Evolutionary conservation across 192 early-diverging fungal species (phyloP).

Genomic region (Entomortierella lignicola): DNA sequence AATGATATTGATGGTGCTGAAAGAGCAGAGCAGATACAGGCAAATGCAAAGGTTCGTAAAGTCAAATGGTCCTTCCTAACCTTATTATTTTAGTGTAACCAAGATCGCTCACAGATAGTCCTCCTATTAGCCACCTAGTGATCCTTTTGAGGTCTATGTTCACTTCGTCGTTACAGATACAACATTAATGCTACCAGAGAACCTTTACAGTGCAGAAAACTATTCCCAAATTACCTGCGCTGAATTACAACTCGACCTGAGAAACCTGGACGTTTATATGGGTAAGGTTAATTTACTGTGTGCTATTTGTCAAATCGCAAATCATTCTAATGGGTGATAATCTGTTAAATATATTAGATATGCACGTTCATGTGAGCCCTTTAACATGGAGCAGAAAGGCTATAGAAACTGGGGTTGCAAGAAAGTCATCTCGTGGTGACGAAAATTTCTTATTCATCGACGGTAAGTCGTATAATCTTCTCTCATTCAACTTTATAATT

Average conservation of each 20-base stretch:
- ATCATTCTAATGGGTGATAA: not conserved
- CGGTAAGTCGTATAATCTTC: constrained; percentile 36
- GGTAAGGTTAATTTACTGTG: constrained; percentile 59
- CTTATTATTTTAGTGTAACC: not conserved
- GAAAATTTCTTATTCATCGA: constrained; percentile 66
- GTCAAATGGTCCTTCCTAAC: not conserved
- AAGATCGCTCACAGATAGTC: not conserved
- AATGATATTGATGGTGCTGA: constrained; percentile 22
- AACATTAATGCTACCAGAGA: constrained; percentile 64
- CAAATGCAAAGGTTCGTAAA: constrained; percentile 60
- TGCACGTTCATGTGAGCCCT: constrained; percentile 68
- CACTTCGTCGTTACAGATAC: constrained; percentile 58
- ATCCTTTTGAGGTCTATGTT: constrained; percentile 70
- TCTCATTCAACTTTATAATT: not conserved
- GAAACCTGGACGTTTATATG: constrained; percentile 73
- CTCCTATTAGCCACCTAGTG: constrained; percentile 45
- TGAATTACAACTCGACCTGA: constrained; percentile 73
- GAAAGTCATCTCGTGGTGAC: constrained; percentile 44
- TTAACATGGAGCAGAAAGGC: constrained; percentile 61
- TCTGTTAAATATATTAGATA: constrained; percentile 48
- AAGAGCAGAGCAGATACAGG: constrained; percentile 55
- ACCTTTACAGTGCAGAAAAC: constrained; percentile 66
- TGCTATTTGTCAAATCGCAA: too few species aligned
- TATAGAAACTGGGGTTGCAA: constrained; percentile 9
- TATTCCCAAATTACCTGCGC: constrained; percentile 66